phyloP scores from a whole-genome alignment of 495 filamentous ascomycete genomes.

The Xylaria cubensis region DNA sequence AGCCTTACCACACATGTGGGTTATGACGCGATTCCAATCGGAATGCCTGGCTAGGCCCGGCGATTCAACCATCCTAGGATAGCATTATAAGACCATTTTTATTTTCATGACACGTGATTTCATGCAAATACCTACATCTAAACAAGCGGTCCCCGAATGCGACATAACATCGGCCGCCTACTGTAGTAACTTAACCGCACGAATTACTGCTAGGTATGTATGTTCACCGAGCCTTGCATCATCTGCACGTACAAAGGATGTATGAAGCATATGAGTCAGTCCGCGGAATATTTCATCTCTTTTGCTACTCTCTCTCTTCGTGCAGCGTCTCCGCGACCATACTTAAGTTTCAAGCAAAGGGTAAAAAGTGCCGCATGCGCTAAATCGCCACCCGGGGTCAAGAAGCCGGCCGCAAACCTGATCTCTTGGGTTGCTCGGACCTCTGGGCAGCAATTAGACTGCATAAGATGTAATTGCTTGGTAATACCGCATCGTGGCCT shows the following conservation, averaged over 20 bases:
- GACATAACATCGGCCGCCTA: slow-evolving; percentile 12
- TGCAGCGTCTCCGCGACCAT: background rate
- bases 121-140: slow-evolving; percentile 1
- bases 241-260: background rate
- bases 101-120: background rate
- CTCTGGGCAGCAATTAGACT: slow-evolving; percentile 5
- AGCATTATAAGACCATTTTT: slow-evolving; percentile 12
- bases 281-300: background rate
- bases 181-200: background rate
- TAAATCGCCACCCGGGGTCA: slow-evolving; percentile 6
- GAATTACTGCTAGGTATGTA: background rate
- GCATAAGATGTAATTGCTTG: slow-evolving; percentile 24
- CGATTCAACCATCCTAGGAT: background rate
- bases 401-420: slow-evolving; percentile 7
- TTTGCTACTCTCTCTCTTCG: background rate
- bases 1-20: slow-evolving; percentile 21
- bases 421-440: slow-evolving; percentile 18
- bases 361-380: background rate
- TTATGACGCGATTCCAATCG: slow-evolving; percentile 19
- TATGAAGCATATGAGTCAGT: background rate
- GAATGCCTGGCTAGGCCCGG: slow-evolving; percentile 12
- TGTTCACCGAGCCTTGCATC: background rate
- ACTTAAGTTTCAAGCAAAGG: background rate
- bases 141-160: slow-evolving; percentile 23
- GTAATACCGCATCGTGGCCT: slow-evolving; percentile 11